These are phyloP conservation scores for Escovopsis sp. DNA, from an alignment of 2,329 filamentous ascomycete species.

Conservation along the genomic window DNA sequence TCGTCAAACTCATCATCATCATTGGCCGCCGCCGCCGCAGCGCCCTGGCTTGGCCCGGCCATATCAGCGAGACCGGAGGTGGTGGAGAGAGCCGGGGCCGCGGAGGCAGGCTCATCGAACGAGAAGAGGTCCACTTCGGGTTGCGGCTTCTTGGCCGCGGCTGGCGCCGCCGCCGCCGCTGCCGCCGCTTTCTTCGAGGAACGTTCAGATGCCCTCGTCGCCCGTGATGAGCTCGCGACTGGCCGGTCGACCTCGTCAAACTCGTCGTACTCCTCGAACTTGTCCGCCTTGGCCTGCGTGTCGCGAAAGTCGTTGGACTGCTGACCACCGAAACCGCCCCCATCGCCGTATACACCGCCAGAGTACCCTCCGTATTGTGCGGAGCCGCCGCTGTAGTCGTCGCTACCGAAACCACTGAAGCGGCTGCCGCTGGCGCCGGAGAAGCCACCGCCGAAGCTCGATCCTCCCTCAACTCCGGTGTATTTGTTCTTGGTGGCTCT, in stretches of 20 bases:
- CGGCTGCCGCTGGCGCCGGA: conserved; percentile 26
- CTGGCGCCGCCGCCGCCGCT: conserved; percentile 39
- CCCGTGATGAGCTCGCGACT: conserved; percentile 32
- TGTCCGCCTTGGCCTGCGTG: conserved; percentile 45
- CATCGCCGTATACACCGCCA: conserved; percentile 81
- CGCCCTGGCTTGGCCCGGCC: conserved; percentile 11
- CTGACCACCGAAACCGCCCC: conserved; percentile 74
- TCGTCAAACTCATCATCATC: conserved; percentile 94
- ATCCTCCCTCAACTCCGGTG: conserved; percentile 78
- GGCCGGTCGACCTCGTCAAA: conserved; percentile 59
- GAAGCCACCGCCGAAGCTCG: conserved; percentile 43
- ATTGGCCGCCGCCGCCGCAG: conserved; percentile 22
- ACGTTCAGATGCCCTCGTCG: conserved; percentile 18
- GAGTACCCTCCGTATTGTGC: conserved; percentile 44
- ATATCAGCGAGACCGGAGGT: conserved; percentile 33
- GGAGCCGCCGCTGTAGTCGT: conserved; percentile 49
- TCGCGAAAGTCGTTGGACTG: conserved; percentile 59
- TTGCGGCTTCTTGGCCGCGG: conserved; percentile 61
- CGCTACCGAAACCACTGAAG: conserved; percentile 69
- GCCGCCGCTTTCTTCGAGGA: conserved; percentile 25
- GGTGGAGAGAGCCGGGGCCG: conserved; percentile 28
- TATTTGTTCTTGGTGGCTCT: conserved; percentile 86
- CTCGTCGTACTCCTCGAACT: conserved; percentile 96
- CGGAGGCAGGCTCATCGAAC: conserved; percentile 59
- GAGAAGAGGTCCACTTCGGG: conserved; percentile 89